These are phyloP conservation scores for Cicer cuneatum DNA, from an alignment of 306 rosid species.

Conservation along the genomic window DNA sequence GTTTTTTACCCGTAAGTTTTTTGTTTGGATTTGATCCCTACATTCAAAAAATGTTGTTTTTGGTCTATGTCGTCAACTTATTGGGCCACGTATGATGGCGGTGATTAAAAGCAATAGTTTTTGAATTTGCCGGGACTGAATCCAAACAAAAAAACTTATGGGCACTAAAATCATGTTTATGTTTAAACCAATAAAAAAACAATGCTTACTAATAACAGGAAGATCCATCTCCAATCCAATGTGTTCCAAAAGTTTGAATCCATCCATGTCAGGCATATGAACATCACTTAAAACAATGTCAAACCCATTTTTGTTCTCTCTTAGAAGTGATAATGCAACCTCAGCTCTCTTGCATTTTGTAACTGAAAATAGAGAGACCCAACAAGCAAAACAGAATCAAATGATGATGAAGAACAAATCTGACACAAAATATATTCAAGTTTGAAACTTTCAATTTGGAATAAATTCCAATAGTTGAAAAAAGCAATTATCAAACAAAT, in stretches of 20 bases:
- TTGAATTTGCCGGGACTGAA: no score
- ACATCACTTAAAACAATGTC: slow-evolving; percentile 94
- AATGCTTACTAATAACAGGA: slow-evolving; percentile 89
- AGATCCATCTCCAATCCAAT: slow-evolving; percentile 98
- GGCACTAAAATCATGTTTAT: no score
- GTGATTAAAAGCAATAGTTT: no score
- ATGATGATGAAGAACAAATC: slow-evolving; percentile 35
- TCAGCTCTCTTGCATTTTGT: slow-evolving; percentile 89
- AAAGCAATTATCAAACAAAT: slow-evolving; percentile 42
- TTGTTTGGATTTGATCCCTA: no score
- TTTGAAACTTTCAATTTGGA: slow-evolving; percentile 27
- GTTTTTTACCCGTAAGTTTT: no score
- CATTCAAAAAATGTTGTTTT: no score
- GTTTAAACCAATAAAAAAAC: not conserved
- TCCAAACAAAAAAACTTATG: no score
- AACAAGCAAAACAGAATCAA: slow-evolving; percentile 40
- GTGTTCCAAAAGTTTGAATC: slow-evolving; percentile 85
- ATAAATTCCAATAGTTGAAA: not conserved
- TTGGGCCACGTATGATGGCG: no score
- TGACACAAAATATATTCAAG: slow-evolving; percentile 19
- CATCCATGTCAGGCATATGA: slow-evolving; percentile 99
- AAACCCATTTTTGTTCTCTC: slow-evolving; percentile 80
- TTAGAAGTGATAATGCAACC: slow-evolving; percentile 72
- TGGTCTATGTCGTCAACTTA: no score
- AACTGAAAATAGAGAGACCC: slow-evolving; percentile 58